Base-by-base conservation (phyloP, 495 filamentous ascomycete species). In the Penicillium parvum region DNA sequence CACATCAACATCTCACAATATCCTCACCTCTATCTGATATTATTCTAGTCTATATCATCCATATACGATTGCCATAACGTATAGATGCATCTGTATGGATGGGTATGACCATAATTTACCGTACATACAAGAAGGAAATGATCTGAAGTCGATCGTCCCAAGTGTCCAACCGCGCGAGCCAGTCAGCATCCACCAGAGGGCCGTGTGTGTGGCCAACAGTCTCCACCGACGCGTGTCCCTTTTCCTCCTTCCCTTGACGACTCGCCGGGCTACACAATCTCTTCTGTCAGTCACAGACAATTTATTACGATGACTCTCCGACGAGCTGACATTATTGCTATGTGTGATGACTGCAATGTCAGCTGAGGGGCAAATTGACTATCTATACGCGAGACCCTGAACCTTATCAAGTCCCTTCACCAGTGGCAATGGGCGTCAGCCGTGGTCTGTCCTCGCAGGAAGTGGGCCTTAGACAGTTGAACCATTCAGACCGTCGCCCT, bases 161-260 rank as follows among this genome's bases (percentile, higher is more conserved):
- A 38, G 47, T 38, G 35, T 45, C 47, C 52, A 55, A 46, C 52
- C 49, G 49, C 41, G 12, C 43, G 37, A 33, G 25, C 57, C 53
- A 60, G 34, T 57, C 43, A 59, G 40, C 38, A 20, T 16, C 5
- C 23, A 14, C 28, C 36, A 22, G 48, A 48, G 49, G 40, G 48
- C 37, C 51, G 15, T 42, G 26, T 25, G 42, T 44, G 48, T n/a
- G 39, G 39, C 28, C 25, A 16, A 23, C 20, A 10, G 17, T 10
- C 46, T 32, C 51, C 57, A 60, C 53, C 17, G 49, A 60, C 57
- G 54, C 57, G 57, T 56, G 57, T 60, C 55, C 50, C 22, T 33
- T 17, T 4, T 30, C 25, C 22, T 10, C 16, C 29, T 30, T 29
- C 21, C 23, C 28, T 23, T 39, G 26, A 35, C 23, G 18, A 23